Conservation (phyloP, 768 basidiomycete species). For the Boletellus emodensis region DNA sequence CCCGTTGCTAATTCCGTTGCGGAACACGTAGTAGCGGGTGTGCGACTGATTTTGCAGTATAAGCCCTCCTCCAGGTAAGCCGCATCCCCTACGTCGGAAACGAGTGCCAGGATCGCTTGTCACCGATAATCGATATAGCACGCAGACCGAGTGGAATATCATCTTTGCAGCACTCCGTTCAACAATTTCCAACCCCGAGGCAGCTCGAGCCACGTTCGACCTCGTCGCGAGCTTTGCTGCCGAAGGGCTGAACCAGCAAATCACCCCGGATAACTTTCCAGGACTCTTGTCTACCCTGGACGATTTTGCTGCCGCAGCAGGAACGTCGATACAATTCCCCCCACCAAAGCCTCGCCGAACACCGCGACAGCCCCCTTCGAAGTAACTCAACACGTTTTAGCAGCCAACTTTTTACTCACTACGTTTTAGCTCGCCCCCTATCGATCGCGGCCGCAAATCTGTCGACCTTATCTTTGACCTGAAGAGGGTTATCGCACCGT, state of each 20-base stretch:
- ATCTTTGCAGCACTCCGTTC: constrained; percentile 84
- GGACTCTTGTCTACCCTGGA: constrained; percentile 80
- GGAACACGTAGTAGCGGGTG: constrained; percentile 86
- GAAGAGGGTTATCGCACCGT: constrained; percentile 56
- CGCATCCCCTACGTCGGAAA: neutral
- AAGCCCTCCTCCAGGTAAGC: constrained; percentile 58
- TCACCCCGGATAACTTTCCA: constrained; percentile 74
- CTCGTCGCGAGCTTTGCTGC: constrained; percentile 64
- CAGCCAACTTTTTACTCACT: neutral
- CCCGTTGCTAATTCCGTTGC: constrained; percentile 78
- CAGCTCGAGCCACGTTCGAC: constrained; percentile 79
- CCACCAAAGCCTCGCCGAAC: constrained; percentile 49
- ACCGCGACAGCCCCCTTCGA: constrained; percentile 47
- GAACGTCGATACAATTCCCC: constrained; percentile 56
- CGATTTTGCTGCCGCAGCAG: constrained; percentile 80
- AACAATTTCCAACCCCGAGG: constrained; percentile 82
- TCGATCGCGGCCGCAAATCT: constrained; percentile 79
- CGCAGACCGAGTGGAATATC: constrained; percentile 94
- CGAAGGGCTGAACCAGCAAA: constrained; percentile 54
- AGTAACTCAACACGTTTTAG: constrained; percentile 36
- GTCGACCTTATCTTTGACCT: constrained; percentile 77
- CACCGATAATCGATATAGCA: constrained; percentile 40
- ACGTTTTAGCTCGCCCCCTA: constrained; percentile 56
- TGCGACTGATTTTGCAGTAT: constrained; percentile 76
- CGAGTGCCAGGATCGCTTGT: neutral